Evolutionary conservation across 2,329 filamentous ascomycete species (phyloP).

Genomic region (Malbranchea zuffiana): DNA sequence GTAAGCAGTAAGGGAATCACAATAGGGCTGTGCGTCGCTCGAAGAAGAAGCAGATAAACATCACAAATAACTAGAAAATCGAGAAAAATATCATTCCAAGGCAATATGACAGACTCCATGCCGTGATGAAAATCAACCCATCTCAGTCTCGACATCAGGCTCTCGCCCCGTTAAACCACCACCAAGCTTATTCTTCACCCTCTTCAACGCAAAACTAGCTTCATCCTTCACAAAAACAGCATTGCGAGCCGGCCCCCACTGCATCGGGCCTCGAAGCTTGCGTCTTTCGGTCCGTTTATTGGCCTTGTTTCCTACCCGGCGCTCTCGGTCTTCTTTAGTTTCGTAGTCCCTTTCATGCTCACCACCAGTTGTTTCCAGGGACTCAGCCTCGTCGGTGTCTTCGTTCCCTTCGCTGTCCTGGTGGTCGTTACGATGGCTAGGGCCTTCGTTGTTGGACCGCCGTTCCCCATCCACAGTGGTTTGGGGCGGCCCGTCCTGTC

Average conservation of each 20-base stretch:
- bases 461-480: slow-evolving; percentile 17
- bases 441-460: no score
- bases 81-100: no score
- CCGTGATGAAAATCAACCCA: no score
- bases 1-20: no score
- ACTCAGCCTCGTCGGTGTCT: slow-evolving; percentile 18
- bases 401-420: no score
- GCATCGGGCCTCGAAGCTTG: slow-evolving; percentile 83
- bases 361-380: slow-evolving; percentile 19
- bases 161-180: slow-evolving; percentile 63
- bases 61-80: no score
- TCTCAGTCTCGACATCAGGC: slow-evolving; percentile 77
- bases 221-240: slow-evolving; percentile 80
- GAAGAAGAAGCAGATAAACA: no score
- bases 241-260: slow-evolving; percentile 86
- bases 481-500: not conserved
- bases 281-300: slow-evolving; percentile 52
- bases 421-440: no score
- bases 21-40: no score
- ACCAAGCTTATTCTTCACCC: slow-evolving; percentile 64
- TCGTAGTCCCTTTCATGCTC: slow-evolving; percentile 9
- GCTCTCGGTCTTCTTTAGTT: slow-evolving; percentile 14
- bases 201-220: slow-evolving; percentile 63
- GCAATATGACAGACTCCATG: no score
- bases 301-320: slow-evolving; percentile 24